phyloP scores from a whole-genome alignment of 1,284 basidiomycete genomes.

The Caloboletus firmus region DNA sequence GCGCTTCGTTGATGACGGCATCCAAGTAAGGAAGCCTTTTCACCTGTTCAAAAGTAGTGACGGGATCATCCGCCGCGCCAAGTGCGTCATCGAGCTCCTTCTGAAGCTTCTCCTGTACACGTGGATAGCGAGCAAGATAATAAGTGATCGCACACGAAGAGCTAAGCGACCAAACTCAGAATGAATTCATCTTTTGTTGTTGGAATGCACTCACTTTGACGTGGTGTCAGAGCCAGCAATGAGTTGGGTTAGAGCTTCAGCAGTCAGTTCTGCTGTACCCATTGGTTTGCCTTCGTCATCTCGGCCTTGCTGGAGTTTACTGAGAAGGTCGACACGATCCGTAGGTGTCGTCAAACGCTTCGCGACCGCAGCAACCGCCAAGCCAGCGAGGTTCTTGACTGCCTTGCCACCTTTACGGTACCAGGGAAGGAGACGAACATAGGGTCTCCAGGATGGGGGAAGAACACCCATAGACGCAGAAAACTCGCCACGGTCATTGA shows the following conservation, averaged over 20 bases:
- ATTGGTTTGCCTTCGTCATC: constrained; percentile 80
- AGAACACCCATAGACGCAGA: constrained; percentile 83
- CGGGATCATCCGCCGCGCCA: constrained; percentile 54
- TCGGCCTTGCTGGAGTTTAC: constrained; percentile 74
- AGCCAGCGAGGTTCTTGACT: constrained; percentile 74
- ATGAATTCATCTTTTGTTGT: neutral
- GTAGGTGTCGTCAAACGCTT: constrained; percentile 64
- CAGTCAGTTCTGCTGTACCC: constrained; percentile 80
- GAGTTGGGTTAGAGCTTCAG: constrained; percentile 83
- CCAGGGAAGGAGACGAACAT: constrained; percentile 71
- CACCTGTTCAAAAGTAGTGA: constrained; percentile 57
- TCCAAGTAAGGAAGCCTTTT: constrained; percentile 76
- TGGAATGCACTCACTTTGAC: constrained; percentile 59
- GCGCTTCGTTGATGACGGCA: constrained; percentile 79
- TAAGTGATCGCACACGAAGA: constrained; percentile 86
- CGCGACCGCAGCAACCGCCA: constrained; percentile 81
- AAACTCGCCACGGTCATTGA: constrained; percentile 89
- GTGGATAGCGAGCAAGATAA: constrained; percentile 70
- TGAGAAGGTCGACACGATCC: constrained; percentile 77
- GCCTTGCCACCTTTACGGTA: constrained; percentile 69
- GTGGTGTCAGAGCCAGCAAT: constrained; percentile 86
- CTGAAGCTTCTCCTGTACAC: constrained; percentile 70
- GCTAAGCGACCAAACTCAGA: constrained; percentile 31
- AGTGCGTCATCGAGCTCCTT: constrained; percentile 79
- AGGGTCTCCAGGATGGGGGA: constrained; percentile 70